Conservation (phyloP, 2,329 filamentous ascomycete genomes). For the Hansfordia pulvinata region DNA sequence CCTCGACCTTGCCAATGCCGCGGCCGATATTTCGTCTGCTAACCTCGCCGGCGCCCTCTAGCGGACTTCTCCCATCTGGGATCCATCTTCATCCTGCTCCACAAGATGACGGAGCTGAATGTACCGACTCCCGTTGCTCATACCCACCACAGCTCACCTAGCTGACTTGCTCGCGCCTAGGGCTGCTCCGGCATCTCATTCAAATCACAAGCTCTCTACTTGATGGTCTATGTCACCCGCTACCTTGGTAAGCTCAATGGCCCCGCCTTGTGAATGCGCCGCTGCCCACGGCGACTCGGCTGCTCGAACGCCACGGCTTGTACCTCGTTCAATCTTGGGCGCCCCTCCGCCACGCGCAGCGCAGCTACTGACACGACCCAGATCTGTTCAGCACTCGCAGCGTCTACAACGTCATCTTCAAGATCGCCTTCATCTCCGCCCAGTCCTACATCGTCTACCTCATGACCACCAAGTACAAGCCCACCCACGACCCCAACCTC, state of each 20-base stretch:
- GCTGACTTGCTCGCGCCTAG: slow-evolving; percentile 33
- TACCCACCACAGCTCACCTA: background rate
- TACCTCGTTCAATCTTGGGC: too few species aligned
- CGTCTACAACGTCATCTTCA: slow-evolving; percentile 89
- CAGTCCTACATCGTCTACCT: slow-evolving; percentile 94
- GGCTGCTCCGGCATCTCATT: slow-evolving; percentile 97
- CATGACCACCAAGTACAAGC: slow-evolving; percentile 96
- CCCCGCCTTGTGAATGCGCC: too few species aligned
- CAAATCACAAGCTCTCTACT: slow-evolving; percentile 93
- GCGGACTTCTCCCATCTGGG: slow-evolving; percentile 91
- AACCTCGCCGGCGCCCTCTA: slow-evolving; percentile 23
- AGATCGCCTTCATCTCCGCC: slow-evolving; percentile 82
- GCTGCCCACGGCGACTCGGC: too few species aligned
- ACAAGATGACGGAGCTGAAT: slow-evolving; percentile 91
- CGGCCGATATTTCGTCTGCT: too few species aligned
- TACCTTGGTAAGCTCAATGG: slow-evolving; percentile 70
- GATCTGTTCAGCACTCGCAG: slow-evolving; percentile 79
- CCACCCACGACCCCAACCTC: slow-evolving; percentile 90
- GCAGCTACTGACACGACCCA: too few species aligned
- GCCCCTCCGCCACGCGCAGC: too few species aligned
- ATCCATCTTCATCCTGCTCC: slow-evolving; percentile 86
- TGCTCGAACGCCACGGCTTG: too few species aligned
- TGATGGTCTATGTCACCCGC: slow-evolving; percentile 84
- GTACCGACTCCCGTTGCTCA: slow-evolving; percentile 35
- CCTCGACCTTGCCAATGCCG: too few species aligned